phyloP scores from a whole-genome alignment of 208 protist species.

The Wallacemonas sp. region DNA sequence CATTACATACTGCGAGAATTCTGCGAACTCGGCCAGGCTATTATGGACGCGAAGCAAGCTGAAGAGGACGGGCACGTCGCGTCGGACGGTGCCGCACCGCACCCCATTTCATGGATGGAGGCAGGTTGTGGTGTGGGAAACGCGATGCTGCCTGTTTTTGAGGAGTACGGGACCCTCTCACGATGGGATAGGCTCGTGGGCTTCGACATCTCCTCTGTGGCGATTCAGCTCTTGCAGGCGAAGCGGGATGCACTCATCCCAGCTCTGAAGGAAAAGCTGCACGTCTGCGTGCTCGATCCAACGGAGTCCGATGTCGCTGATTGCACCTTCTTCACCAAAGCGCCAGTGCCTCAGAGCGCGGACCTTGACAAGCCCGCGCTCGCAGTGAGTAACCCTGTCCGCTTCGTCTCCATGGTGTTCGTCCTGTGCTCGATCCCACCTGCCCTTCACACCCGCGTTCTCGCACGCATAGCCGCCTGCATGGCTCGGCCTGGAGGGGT shows the following conservation, averaged over 20 bases:
- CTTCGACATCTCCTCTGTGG: constrained; percentile 92
- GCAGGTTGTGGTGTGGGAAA: constrained; percentile 95
- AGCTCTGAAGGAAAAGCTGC: constrained; percentile 47
- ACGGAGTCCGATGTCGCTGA: constrained; percentile 43
- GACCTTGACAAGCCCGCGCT: no score
- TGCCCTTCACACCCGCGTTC: constrained; percentile 39
- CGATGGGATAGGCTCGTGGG: constrained; percentile 65
- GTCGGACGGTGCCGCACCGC: background rate
- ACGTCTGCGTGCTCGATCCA: constrained; percentile 58
- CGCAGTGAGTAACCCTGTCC: constrained; percentile 20
- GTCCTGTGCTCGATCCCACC: constrained; percentile 92
- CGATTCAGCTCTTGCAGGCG: constrained; percentile 74
- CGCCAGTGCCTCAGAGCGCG: no score
- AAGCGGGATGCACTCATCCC: constrained; percentile 39
- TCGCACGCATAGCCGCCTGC: constrained; percentile 58
- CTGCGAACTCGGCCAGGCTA: constrained; percentile 59
- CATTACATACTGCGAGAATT: constrained; percentile 91
- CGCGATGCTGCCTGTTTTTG: constrained; percentile 88
- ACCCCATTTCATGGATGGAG: constrained; percentile 84
- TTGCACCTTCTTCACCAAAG: constrained; percentile 24
- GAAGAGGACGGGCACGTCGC: no score
- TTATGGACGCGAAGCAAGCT: constrained; percentile 15
- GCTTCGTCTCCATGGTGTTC: constrained; percentile 94
- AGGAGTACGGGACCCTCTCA: constrained; percentile 67
- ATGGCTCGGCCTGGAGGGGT: constrained; percentile 64